Conservation (phyloP, 1,284 basidiomycete genomes). For the Rhodofomes roseus region DNA sequence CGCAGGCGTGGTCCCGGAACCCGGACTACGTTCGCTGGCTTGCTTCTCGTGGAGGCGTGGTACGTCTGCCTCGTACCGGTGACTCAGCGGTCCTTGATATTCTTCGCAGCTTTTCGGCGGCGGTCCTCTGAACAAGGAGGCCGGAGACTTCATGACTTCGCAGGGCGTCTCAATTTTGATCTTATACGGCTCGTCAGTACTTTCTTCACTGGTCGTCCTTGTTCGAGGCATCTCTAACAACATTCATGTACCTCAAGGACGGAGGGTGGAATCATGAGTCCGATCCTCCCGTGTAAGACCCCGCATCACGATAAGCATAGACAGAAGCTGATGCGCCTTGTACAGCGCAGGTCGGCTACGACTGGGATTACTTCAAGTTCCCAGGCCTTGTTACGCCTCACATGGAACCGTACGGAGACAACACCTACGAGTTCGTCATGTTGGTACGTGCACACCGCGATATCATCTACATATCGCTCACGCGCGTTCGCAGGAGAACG, state of each 20-base stretch:
- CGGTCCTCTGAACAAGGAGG: constrained; percentile 15
- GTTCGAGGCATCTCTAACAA: not conserved
- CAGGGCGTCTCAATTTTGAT: constrained; percentile 12
- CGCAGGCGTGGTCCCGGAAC: constrained; percentile 3
- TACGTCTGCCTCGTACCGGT: not conserved
- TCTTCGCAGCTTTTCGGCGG: constrained; percentile 14
- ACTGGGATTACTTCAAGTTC: constrained; percentile 18
- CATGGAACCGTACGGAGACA: constrained; percentile 10
- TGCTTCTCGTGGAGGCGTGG: not conserved
- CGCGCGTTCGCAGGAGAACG: not conserved
- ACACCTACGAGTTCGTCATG: constrained; percentile 11
- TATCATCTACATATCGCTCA: not conserved
- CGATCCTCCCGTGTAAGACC: not conserved
- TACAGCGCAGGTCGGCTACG: constrained; percentile 1
- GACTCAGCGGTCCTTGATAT: no score
- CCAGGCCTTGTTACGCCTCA: constrained; percentile 2
- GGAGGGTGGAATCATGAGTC: constrained; percentile 5
- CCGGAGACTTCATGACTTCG: constrained; percentile 14
- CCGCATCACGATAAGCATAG: no score
- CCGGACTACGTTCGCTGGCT: constrained; percentile 9
- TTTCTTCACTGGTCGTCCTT: not conserved
- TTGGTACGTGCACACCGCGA: not conserved
- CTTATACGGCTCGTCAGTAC: constrained; percentile 15
- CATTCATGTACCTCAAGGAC: not conserved
- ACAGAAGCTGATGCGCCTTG: no score